Evolutionary conservation across 192 early-diverging fungal species (phyloP).

Genomic region (Backusella circina): DNA sequence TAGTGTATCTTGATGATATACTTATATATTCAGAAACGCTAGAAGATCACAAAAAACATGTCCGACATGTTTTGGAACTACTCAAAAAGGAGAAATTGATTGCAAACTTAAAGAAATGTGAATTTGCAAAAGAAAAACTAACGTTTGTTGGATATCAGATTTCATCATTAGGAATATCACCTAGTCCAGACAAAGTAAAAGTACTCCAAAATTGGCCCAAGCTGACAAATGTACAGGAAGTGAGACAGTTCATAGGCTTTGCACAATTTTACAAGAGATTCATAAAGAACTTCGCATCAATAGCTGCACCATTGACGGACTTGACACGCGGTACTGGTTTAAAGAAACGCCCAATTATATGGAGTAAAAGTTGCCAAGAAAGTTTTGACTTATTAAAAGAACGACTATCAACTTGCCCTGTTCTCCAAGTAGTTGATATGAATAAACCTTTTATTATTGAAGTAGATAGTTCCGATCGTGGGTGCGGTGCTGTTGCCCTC

Average conservation of each 20-base stretch:
- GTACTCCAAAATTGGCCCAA: background rate
- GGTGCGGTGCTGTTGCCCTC: background rate
- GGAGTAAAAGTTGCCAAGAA: background rate
- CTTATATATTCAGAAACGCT: conserved; percentile 29
- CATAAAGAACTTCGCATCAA: conserved; percentile 8
- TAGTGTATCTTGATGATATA: conserved; percentile 49
- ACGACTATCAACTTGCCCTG: background rate
- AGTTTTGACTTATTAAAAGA: background rate
- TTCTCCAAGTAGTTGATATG: background rate
- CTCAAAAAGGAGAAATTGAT: conserved; percentile 14
- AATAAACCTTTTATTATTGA: background rate
- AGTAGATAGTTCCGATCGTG: background rate
- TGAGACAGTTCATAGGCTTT: background rate
- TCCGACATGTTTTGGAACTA: background rate
- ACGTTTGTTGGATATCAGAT: background rate
- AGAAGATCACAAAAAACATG: conserved; percentile 33
- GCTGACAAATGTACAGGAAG: conserved; percentile 3
- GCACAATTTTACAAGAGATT: conserved; percentile 19
- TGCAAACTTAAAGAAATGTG: conserved; percentile 11
- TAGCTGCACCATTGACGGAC: conserved; percentile 18
- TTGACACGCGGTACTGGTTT: background rate
- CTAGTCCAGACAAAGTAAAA: background rate
- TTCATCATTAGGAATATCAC: background rate
- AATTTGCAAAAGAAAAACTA: background rate
- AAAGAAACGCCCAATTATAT: conserved; percentile 4